Evolutionary conservation across 75 land plant genomes (phyloP).

Genomic region (Chamaecyparis obtusa): DNA sequence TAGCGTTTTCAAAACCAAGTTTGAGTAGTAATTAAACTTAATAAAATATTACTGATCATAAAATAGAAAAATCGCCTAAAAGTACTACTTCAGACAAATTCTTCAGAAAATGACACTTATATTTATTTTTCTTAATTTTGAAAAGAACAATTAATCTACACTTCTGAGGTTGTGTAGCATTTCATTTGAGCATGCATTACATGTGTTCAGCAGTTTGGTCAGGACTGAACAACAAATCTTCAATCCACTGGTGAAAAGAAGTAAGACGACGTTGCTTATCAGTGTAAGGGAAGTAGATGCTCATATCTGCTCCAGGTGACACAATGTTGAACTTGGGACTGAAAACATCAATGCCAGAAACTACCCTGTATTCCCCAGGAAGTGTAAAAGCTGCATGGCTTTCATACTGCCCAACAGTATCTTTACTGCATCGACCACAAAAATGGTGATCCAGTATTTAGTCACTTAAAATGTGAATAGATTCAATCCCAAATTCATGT

Average conservation of each 20-base stretch:
- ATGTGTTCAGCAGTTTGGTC: conserved; percentile 44
- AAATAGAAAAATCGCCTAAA: not conserved
- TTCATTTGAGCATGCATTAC: conserved; percentile 15
- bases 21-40: not conserved
- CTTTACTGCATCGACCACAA: conserved; percentile 34
- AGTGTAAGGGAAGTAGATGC: conserved; percentile 49
- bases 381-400: conserved; percentile 58
- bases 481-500: not conserved
- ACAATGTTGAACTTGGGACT: conserved; percentile 79
- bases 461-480: not conserved
- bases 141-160: not conserved
- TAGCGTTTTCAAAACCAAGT: not conserved
- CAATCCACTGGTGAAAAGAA: conserved; percentile 38
- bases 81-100: not conserved
- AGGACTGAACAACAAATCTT: conserved; percentile 46
- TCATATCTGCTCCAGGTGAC: conserved; percentile 66
- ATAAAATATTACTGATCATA: not conserved
- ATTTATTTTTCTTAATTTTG: not conserved
- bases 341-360: conserved; percentile 64
- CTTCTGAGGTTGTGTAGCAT: not conserved
- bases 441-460: not conserved
- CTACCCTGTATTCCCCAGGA: conserved; percentile 66
- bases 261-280: conserved; percentile 46
- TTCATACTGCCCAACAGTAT: conserved; percentile 66
- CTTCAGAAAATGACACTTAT: not conserved